These are phyloP conservation scores for Hypomyces rosellus DNA, from an alignment of 2,329 filamentous ascomycete species.

Conservation along the genomic window DNA sequence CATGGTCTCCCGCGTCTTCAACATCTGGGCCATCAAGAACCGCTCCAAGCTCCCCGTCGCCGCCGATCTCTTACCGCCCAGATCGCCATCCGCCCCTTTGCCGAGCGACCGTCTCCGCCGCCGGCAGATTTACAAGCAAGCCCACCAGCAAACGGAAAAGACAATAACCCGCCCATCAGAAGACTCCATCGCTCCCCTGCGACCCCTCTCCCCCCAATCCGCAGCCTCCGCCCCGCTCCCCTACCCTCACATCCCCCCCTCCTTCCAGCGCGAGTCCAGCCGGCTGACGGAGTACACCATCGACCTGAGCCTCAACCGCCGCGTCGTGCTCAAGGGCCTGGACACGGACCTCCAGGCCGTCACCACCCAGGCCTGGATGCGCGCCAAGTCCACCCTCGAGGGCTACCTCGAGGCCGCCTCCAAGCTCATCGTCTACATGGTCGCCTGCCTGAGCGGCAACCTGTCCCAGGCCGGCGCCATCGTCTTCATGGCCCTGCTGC, in stretches of 20 bases:
- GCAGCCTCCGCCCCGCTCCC: neutral
- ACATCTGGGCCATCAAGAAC: conserved; percentile 50
- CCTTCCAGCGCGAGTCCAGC: conserved; percentile 6
- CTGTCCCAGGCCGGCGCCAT: conserved; percentile 47
- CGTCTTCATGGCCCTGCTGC: conserved; percentile 43
- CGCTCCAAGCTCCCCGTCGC: conserved; percentile 27
- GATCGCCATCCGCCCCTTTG: neutral
- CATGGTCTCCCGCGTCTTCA: conserved; percentile 48
- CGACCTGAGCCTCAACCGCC: conserved; percentile 44
- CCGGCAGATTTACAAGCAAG: neutral
- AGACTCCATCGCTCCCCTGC: neutral
- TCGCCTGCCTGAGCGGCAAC: conserved; percentile 50
- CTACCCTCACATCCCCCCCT: neutral
- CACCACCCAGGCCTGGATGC: conserved; percentile 51
- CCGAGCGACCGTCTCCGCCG: neutral
- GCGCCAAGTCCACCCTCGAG: conserved; percentile 43
- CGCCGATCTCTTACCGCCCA: neutral
- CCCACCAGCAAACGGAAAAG: neutral
- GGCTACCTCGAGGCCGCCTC: conserved; percentile 46
- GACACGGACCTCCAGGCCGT: conserved; percentile 53
- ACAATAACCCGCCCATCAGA: neutral
- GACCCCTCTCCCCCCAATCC: conserved; percentile 3
- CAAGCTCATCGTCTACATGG: conserved; percentile 53
- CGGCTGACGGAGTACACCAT: conserved; percentile 41
- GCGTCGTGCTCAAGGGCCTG: conserved; percentile 46